These are phyloP conservation scores for Tetrapisispora iriomotensis DNA, from an alignment of 805 yeast species.

Conservation along the genomic window DNA sequence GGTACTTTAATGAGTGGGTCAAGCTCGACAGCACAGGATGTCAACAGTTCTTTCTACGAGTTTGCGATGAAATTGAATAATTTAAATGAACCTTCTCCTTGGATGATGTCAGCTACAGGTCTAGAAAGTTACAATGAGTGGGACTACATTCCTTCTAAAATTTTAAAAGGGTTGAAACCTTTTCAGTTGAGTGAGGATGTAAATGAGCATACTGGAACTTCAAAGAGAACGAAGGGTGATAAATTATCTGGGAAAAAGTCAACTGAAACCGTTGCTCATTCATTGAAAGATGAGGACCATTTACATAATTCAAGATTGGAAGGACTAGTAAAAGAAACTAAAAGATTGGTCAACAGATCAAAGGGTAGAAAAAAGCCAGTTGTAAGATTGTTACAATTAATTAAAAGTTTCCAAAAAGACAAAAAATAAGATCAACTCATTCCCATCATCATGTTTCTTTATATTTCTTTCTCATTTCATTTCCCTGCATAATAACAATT, in stretches of 20 bases:
- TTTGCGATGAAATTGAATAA: slow-evolving; percentile 26
- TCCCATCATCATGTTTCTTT: too few relatives aligned
- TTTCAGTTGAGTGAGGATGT: slow-evolving; percentile 25
- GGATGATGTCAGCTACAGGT: slow-evolving; percentile 32
- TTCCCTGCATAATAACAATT: too few relatives aligned
- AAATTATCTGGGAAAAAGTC: not conserved
- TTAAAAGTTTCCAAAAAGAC: slow-evolving; percentile 7
- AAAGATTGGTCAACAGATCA: slow-evolving; percentile 13
- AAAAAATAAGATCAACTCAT: not conserved
- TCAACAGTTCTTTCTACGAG: slow-evolving; percentile 18
- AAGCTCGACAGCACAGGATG: not conserved
- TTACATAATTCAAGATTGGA: slow-evolving; percentile 10
- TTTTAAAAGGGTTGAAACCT: slow-evolving; percentile 25
- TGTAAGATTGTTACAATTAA: slow-evolving; percentile 17
- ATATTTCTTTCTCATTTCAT: too few relatives aligned
- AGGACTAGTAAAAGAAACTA: slow-evolving; percentile 12
- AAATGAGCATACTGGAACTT: not conserved
- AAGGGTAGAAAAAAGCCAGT: slow-evolving; percentile 27
- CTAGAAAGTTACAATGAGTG: slow-evolving; percentile 28
- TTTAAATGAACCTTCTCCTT: slow-evolving; percentile 22
- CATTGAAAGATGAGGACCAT: slow-evolving; percentile 6
- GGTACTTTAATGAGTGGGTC: not conserved
- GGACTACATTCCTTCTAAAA: slow-evolving; percentile 27
- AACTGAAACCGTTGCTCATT: not conserved
- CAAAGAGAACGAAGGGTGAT: not conserved